Conservation (phyloP, 768 basidiomycete genomes). For the Rickenella mellea region DNA sequence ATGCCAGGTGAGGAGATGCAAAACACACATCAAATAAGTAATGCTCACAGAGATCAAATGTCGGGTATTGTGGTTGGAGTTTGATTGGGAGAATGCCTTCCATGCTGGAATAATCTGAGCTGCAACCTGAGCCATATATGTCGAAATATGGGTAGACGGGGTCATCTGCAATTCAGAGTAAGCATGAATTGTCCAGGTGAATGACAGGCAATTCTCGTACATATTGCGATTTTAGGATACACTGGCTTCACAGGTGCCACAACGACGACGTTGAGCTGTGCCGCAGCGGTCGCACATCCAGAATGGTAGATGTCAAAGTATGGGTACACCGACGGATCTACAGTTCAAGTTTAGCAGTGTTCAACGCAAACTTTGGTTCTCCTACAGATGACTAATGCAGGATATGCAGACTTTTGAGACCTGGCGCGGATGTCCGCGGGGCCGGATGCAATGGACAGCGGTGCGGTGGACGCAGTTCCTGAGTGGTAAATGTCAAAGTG, state of each 20-base stretch:
- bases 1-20: not conserved
- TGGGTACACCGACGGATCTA: slow-evolving; percentile 21
- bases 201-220: slow-evolving; percentile 8
- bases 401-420: slow-evolving; percentile 8
- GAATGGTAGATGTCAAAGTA: slow-evolving; percentile 15
- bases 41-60: not conserved
- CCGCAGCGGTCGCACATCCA: not conserved
- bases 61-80: not conserved
- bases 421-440: not conserved
- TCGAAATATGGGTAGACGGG: slow-evolving; percentile 16
- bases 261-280: not conserved
- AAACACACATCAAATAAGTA: not conserved
- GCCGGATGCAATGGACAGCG: not conserved
- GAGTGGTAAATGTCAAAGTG: slow-evolving; percentile 17
- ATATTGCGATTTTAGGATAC: slow-evolving; percentile 17
- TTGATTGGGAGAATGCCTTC: not conserved
- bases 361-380: not conserved
- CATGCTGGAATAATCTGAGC: not conserved
- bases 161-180: slow-evolving; percentile 8
- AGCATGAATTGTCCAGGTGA: not conserved
- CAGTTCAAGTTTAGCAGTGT: not conserved
- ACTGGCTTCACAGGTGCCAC: not conserved
- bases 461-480: not conserved
- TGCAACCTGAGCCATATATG: slow-evolving; percentile 7
- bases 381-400: slow-evolving; percentile 9